A percentile compares a stretch with the other conserved stretches of the same genome.
Evolutionary conservation across 495 filamentous ascomycete species (phyloP).

Genomic region (Podospora comata): DNA sequence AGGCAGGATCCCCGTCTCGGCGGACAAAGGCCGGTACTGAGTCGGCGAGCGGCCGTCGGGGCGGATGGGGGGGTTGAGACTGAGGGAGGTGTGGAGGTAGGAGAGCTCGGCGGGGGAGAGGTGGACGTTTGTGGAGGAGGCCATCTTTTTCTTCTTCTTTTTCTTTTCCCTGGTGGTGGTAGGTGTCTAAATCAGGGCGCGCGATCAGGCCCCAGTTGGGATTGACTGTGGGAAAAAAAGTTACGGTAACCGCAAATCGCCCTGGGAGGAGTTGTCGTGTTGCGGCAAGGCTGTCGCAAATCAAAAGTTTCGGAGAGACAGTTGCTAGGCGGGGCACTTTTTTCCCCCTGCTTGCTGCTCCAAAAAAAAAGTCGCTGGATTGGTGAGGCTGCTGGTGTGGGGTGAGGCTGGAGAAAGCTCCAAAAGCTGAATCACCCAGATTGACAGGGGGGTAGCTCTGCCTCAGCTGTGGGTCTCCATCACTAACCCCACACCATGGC

Average conservation of each 20-base stretch:
- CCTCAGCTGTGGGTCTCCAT: neutral
- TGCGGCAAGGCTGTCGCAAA: neutral
- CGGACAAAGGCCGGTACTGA: conserved; percentile 85
- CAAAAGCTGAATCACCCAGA: neutral
- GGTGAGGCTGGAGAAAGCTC: conserved; percentile 12
- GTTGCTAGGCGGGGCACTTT: neutral
- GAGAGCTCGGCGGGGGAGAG: conserved; percentile 95
- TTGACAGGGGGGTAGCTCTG: neutral
- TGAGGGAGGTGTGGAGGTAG: conserved; percentile 86
- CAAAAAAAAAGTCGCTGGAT: neutral
- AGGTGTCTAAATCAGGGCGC: neutral
- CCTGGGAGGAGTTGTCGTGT: neutral
- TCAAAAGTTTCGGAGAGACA: neutral
- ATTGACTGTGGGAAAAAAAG: neutral
- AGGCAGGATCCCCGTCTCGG: conserved; percentile 86
- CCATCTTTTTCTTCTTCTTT: conserved; percentile 23
- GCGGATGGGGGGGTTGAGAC: conserved; percentile 73
- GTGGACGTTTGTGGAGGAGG: conserved; percentile 51
- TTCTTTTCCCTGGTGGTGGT: neutral
- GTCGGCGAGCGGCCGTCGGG: conserved; percentile 79
- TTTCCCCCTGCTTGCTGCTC: neutral
- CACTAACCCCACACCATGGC: neutral
- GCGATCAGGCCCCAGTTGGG: neutral
- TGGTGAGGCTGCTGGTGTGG: conserved; percentile 8
- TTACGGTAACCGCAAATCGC: neutral